phyloP scores from a whole-genome alignment of 2,329 filamentous ascomycete species.

The Botryotinia convoluta region DNA sequence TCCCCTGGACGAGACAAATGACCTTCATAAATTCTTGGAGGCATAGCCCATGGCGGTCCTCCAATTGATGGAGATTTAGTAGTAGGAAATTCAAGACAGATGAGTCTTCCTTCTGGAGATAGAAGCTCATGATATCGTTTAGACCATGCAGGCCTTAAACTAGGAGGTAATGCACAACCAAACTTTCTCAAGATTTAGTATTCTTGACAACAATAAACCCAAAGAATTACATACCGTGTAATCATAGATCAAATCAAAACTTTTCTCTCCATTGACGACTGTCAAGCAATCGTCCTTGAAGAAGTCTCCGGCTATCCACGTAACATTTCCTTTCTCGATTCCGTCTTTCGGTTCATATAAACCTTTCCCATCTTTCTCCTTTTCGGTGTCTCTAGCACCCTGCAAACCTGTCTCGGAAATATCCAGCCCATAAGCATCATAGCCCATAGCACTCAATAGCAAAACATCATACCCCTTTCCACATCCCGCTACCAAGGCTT shows the following conservation, averaged over 20 bases:
- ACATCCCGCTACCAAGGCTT: slow-evolving; percentile 77
- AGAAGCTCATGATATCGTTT: slow-evolving; percentile 51
- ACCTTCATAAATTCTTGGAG: slow-evolving; percentile 66
- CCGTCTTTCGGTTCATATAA: slow-evolving; percentile 46
- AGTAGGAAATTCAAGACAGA: slow-evolving; percentile 76
- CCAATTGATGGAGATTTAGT: slow-evolving; percentile 62
- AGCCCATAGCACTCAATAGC: slow-evolving; percentile 70
- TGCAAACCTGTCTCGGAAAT: slow-evolving; percentile 27
- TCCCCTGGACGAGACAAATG: slow-evolving; percentile 70
- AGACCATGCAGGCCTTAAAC: slow-evolving; percentile 53
- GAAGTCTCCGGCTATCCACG: slow-evolving; percentile 63
- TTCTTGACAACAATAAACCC: background rate
- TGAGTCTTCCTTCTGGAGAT: slow-evolving; percentile 48
- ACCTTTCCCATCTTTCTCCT: slow-evolving; percentile 39
- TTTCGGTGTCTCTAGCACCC: slow-evolving; percentile 23
- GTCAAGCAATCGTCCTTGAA: slow-evolving; percentile 58
- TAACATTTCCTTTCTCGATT: slow-evolving; percentile 49
- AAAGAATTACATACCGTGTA: slow-evolving; percentile 51
- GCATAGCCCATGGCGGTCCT: slow-evolving; percentile 72
- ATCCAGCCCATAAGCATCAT: slow-evolving; percentile 75
- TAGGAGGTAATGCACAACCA: slow-evolving; percentile 58
- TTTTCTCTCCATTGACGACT: slow-evolving; percentile 41
- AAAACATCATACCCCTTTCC: slow-evolving; percentile 79
- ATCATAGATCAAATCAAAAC: slow-evolving; percentile 66
- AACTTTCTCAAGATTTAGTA: slow-evolving; percentile 46